A percentile compares a stretch with the other conserved stretches of the same genome.
These are phyloP conservation scores for Lasiosphaeris hirsuta DNA, from an alignment of 495 filamentous ascomycete species.

Conservation along the genomic window DNA sequence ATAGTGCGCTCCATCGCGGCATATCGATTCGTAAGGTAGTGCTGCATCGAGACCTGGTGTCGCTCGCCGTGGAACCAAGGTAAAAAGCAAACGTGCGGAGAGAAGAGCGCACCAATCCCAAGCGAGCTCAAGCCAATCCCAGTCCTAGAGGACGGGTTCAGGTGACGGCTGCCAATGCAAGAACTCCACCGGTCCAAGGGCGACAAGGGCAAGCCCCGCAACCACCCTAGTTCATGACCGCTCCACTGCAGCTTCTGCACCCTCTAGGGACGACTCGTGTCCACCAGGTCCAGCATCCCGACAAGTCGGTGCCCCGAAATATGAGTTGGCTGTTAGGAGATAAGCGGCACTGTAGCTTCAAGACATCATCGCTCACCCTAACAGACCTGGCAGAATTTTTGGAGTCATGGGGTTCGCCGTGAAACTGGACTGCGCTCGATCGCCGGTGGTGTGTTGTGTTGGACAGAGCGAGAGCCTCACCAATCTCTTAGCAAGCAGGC, in stretches of 20 bases:
- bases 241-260: not conserved
- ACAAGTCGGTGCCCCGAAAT: not conserved
- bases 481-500: conserved; percentile 15
- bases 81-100: not conserved
- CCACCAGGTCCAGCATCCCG: not conserved
- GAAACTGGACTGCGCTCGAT: no score
- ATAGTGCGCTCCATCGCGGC: conserved; percentile 1
- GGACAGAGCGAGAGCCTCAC: not conserved
- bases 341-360: no score
- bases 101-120: conserved; percentile 3
- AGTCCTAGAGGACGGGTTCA: not conserved
- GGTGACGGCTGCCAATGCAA: conserved; percentile 4
- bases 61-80: not conserved
- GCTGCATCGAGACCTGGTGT: not conserved
- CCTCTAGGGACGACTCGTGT: not conserved
- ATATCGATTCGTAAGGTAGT: not conserved
- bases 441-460: no score
- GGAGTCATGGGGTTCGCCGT: no score
- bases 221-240: not conserved
- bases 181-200: conserved; percentile 7
- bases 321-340: not conserved
- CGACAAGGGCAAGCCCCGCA: not conserved
- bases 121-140: no score
- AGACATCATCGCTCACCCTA: no score
- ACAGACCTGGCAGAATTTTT: no score